Evolutionary conservation across 345 rosid genomes (phyloP), one percentile per base, ranked within the genome.

Genomic region (Syzygium grande): DNA sequence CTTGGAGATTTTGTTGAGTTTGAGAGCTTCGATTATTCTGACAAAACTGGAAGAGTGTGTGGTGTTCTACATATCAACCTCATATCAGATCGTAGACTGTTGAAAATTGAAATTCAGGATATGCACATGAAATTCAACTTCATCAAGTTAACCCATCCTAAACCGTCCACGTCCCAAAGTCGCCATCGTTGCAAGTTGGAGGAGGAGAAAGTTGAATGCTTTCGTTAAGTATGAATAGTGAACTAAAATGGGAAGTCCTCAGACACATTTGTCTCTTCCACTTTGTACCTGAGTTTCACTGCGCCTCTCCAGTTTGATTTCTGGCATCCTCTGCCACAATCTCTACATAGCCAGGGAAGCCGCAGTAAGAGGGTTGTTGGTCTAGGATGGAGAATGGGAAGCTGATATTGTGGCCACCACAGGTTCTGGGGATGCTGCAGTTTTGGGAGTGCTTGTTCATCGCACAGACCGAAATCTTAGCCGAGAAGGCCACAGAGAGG

Each of bases 381-480:
- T 19, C 54, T 54, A 65, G n/a, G 88, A 93, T 89, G 22, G 41
- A 90, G 86, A 94, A 93, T 1, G 94, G 96, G 51, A 86, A 94
- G 59, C 38, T 61, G 85, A 92, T 89, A 55, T 1, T 65, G 84
- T 54, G 88, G 83, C 87, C 90, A 52, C 92, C 90, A 23, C 92
- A 93, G 41, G 56, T 86, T 59, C 53, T 87, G 29, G 86, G 59
- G 16, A 15, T 87, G 78, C 77, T 58, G 58, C 95, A 92, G 65
- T 86, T 87, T 19, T 73, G 16, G 88, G 41, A 91, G 0, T 27
- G 46, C 5, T 84, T n/a, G 84, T 91, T 88, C 41, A 59, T 65
- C 4, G 14, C 41, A 34, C 85, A 91, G 12, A 54, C 73, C 46
- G 84, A 68, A 22, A 12, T 30, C 87, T 22, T 55, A 4, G 86